Base-by-base conservation (phyloP, 2,329 filamentous ascomycete genomes). In the Alternaria triticina region DNA sequence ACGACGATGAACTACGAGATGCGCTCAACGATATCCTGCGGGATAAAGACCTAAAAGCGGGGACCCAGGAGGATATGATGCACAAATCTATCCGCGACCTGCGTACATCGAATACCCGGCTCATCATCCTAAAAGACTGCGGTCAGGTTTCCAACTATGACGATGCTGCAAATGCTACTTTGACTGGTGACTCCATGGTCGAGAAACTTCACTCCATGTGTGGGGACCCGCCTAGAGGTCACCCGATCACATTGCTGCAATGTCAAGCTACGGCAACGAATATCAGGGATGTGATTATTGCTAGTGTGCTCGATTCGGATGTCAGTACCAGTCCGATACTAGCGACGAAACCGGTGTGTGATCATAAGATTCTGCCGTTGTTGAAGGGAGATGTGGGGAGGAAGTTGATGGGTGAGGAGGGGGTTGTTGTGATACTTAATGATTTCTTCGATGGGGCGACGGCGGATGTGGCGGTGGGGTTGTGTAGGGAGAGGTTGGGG, bases 191-290 rank as follows among this genome's bases (percentile, higher is more conserved):
- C 17, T 65, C 65, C 10, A 79, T 79, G 47, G 71, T 79, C 10
- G 51, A 25, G 4, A 74, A 73, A 44, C 61, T 78, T 2, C 54
- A 64, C 1, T 51, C 65, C 4, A 75, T 77, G 74, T 40, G 57
- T 11, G 51, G 43, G 6, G 59, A 70, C 25, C 71, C 72, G 2
- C 71, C 74, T 0, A 44, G 47, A 0, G 71, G 70, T 0, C 69
- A 76, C 30, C 65, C 71, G 0, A 65, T 79, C 5, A 72, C 69
- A 3, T 54, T 77, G 25, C 55, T 79, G 25, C 84, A 86, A 66
- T 86, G 83, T 59, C 84, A 86, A 74, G 84, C 84, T 3, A 86
- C 84, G 4, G 80, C 83, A n/a, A 82, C 82, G 6, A 84, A 84
- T 67, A 83, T 86, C 44, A 75, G 79, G 4, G 80, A 83, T 60